These are phyloP conservation scores for Chamaenerion angustifolium DNA, from an alignment of 345 rosid species.

Conservation along the genomic window DNA sequence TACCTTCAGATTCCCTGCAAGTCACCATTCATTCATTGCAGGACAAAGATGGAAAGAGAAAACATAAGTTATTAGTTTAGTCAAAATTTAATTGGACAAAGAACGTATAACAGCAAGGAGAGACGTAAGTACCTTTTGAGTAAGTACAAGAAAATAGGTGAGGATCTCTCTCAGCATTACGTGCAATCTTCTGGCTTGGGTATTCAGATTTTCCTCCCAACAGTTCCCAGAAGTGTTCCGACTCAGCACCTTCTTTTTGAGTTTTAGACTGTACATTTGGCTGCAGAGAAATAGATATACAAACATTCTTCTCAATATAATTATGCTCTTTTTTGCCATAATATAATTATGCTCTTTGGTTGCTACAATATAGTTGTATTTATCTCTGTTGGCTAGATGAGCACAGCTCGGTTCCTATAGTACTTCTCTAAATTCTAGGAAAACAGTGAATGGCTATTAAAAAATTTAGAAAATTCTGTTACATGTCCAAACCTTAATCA, in stretches of 20 bases:
- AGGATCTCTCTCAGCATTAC: constrained; percentile 76
- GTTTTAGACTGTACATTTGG: constrained; percentile 67
- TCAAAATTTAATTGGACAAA: neutral
- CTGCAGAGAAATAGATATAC: constrained; percentile 26
- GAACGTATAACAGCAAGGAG: constrained; percentile 7
- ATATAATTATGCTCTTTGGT: too few relatives aligned
- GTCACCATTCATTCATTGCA: constrained; percentile 14
- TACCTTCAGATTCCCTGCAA: constrained; percentile 83
- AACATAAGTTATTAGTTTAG: constrained; percentile 6
- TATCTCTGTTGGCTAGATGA: too few relatives aligned
- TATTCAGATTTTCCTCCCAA: constrained; percentile 83
- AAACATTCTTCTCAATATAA: too few relatives aligned
- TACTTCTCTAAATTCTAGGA: too few relatives aligned
- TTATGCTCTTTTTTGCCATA: too few relatives aligned
- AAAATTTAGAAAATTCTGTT: constrained; percentile 2
- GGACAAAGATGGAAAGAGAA: constrained; percentile 14
- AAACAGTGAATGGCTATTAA: too few relatives aligned
- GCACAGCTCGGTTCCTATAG: too few relatives aligned
- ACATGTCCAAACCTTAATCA: constrained; percentile 65
- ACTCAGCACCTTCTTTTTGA: constrained; percentile 91
- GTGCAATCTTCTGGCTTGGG: constrained; percentile 55
- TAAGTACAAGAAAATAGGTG: constrained; percentile 82
- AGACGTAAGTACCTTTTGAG: constrained; percentile 39
- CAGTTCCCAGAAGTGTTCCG: constrained; percentile 86
- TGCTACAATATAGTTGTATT: too few relatives aligned